These are phyloP conservation scores for Pezicula radicicola DNA, from an alignment of 2,329 filamentous ascomycete species.

Conservation along the genomic window DNA sequence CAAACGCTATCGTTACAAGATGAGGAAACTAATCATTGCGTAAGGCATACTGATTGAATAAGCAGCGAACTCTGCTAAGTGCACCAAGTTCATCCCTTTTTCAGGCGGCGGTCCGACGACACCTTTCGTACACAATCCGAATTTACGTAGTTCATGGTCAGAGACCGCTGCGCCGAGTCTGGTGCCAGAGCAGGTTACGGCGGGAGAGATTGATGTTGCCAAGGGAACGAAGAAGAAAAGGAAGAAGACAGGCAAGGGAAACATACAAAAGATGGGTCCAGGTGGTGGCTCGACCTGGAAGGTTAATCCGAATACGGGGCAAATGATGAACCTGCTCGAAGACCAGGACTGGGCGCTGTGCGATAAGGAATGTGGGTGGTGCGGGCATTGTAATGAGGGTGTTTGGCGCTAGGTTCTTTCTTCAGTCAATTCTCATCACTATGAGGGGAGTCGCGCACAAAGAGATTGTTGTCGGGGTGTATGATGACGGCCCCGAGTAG, in stretches of 20 bases:
- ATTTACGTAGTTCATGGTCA: neutral
- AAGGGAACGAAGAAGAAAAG: neutral
- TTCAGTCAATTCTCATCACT: neutral
- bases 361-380: conserved; percentile 14
- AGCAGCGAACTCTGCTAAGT: neutral
- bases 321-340: conserved; percentile 5
- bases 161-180: no score
- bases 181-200: neutral
- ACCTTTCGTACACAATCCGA: neutral
- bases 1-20: neutral
- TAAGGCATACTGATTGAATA: neutral
- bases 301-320: conserved; percentile 6
- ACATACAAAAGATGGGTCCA: conserved; percentile 1
- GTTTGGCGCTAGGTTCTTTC: conserved; percentile 2
- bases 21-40: neutral
- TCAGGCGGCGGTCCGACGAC: neutral
- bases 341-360: conserved; percentile 9
- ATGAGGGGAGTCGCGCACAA: no score
- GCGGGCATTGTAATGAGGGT: conserved; percentile 9
- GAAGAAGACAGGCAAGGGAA: neutral
- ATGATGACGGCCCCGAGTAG: no score
- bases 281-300: neutral
- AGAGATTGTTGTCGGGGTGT: no score
- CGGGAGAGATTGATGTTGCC: neutral
- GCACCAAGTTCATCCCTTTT: neutral